A percentile compares a stretch with the other conserved stretches of the same genome.
Conservation (phyloP, 192 early-diverging fungal genomes). For the Linnemannia zychae region DNA sequence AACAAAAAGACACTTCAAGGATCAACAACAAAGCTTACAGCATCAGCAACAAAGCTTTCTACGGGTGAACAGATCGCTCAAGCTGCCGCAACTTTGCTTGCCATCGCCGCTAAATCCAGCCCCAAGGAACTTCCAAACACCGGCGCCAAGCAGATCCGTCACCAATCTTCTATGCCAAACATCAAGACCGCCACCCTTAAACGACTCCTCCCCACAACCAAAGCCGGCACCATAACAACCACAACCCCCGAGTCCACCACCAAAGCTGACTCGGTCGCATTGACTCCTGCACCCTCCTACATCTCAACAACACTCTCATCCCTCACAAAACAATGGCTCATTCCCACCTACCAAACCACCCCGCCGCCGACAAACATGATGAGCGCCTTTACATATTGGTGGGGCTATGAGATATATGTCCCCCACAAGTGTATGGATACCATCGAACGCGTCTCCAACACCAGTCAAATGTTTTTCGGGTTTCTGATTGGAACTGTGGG, state of each 20-base stretch:
- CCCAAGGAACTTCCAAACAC: conserved; percentile 9
- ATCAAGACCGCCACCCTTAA: conserved; percentile 17
- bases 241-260: neutral
- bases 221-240: neutral
- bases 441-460: conserved; percentile 52
- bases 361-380: conserved; percentile 30
- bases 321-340: conserved; percentile 15
- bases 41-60: conserved; percentile 4
- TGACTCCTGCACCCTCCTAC: neutral
- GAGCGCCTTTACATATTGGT: conserved; percentile 55
- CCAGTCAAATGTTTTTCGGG: conserved; percentile 42
- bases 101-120: conserved; percentile 5
- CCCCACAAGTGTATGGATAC: conserved; percentile 50
- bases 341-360: conserved; percentile 8
- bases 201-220: conserved; percentile 19
- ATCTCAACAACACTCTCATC: conserved; percentile 33
- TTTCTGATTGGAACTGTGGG: conserved; percentile 38
- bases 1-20: neutral
- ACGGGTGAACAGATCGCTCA: conserved; percentile 43
- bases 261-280: neutral
- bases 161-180: conserved; percentile 19
- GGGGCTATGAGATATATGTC: conserved; percentile 61
- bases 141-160: conserved; percentile 5
- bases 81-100: conserved; percentile 32
- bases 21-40: neutral